Conservation (phyloP, 2,329 filamentous ascomycete species). For the Septoria linicola region DNA sequence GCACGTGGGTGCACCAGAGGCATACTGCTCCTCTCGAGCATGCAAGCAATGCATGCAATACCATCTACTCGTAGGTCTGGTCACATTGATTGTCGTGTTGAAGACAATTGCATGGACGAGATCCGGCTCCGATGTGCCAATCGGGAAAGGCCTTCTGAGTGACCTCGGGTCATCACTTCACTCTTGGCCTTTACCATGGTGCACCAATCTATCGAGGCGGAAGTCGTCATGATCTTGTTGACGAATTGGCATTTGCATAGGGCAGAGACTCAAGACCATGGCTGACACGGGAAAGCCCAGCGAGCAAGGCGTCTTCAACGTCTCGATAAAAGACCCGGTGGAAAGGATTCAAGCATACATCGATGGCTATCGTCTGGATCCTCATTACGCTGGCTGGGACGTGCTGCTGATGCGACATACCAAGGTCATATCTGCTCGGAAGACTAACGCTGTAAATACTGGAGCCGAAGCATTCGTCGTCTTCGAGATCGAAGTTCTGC, state of each 20-base stretch:
- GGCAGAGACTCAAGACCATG: no score
- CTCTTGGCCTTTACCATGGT: background rate
- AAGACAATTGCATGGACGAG: no score
- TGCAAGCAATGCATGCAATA: no score
- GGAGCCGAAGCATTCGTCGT: conserved; percentile 9
- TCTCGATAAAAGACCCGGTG: conserved; percentile 15
- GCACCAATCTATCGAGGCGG: no score
- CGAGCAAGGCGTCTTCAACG: conserved; percentile 10
- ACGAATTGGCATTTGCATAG: no score
- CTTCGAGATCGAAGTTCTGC: conserved; percentile 16
- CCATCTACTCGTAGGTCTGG: no score
- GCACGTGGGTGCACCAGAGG: no score
- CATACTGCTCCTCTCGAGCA: no score
- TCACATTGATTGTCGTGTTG: no score
- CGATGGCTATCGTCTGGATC: conserved; percentile 13
- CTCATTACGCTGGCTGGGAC: conserved; percentile 16
- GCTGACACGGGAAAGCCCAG: background rate
- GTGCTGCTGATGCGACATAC: conserved; percentile 12
- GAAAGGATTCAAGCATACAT: conserved; percentile 16
- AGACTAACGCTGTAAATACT: conserved; percentile 1
- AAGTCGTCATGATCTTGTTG: no score
- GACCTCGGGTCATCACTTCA: background rate
- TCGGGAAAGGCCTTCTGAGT: background rate
- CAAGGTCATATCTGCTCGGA: conserved; percentile 16
- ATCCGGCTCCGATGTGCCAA: background rate